Conservation (phyloP, 2,329 filamentous ascomycete genomes). For the Fusarium bulbicola region DNA sequence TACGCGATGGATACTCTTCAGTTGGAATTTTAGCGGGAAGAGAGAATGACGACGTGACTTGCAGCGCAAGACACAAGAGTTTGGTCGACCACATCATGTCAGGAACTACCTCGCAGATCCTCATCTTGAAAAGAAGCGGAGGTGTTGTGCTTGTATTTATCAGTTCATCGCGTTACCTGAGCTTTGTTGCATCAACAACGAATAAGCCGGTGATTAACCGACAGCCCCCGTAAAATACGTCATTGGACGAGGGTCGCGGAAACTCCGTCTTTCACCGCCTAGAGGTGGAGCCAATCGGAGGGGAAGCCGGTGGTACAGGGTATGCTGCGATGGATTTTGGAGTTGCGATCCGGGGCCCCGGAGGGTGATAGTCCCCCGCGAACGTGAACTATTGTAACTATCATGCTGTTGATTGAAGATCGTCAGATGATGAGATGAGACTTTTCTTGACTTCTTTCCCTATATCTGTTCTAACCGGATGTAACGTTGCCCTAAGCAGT, state of each 20-base stretch:
- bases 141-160: conserved; percentile 6
- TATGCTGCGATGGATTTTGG: neutral
- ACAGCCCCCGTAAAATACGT: neutral
- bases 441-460: neutral
- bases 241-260: conserved; percentile 1
- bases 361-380: neutral
- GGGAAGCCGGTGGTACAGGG: neutral
- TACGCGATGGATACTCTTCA: conserved; percentile 26
- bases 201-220: conserved; percentile 1
- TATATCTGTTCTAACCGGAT: neutral
- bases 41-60: neutral
- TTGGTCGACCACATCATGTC: conserved; percentile 16
- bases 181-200: neutral
- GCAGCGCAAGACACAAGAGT: conserved; percentile 5
- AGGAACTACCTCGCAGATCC: neutral
- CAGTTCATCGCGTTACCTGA: neutral
- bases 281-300: neutral
- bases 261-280: conserved; percentile 13
- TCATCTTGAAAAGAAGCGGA: neutral
- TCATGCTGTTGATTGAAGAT: neutral
- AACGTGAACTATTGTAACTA: neutral
- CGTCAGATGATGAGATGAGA: accelerated
- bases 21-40: neutral
- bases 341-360: neutral
- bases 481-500: neutral